Conservation (phyloP, 257 asterid genomes). For the Lithospermum erythrorhizon region DNA sequence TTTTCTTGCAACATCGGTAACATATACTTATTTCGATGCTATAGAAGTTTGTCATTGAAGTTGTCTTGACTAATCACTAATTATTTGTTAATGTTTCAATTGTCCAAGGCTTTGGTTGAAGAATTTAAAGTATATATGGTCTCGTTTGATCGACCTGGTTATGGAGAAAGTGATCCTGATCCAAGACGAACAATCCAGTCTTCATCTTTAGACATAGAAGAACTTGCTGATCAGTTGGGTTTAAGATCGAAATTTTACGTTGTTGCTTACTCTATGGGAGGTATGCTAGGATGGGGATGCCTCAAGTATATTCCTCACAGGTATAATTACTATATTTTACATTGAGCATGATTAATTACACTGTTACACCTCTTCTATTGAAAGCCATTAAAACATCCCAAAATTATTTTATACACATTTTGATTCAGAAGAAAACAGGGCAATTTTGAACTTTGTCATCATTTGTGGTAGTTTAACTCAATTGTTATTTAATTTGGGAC, state of each 20-base stretch:
- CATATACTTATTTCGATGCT: background rate
- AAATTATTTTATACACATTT: no score
- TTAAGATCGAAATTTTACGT: conserved; percentile 26
- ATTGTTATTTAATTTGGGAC: no score
- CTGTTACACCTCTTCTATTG: background rate
- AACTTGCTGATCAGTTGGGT: background rate
- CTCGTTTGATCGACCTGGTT: conserved; percentile 58
- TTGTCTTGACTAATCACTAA: background rate
- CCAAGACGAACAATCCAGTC: background rate
- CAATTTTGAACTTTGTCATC: background rate
- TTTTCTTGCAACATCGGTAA: conserved; percentile 42
- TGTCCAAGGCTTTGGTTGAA: conserved; percentile 36
- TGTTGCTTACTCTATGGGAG: conserved; percentile 62
- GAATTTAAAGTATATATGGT: conserved; percentile 47
- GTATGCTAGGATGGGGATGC: conserved; percentile 66
- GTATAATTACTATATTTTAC: conserved; percentile 14
- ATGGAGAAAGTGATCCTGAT: conserved; percentile 26
- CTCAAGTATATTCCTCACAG: conserved; percentile 55
- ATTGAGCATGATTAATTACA: no score
- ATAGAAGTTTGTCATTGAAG: no score
- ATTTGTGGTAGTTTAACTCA: background rate
- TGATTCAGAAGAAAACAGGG: no score
- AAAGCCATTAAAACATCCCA: no score
- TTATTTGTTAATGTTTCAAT: background rate
- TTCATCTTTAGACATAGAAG: background rate